Evolutionary conservation across 495 filamentous ascomycete species (phyloP), one percentile per base, ranked within the genome.

Genomic region (Annulohypoxylon maeteangense): DNA sequence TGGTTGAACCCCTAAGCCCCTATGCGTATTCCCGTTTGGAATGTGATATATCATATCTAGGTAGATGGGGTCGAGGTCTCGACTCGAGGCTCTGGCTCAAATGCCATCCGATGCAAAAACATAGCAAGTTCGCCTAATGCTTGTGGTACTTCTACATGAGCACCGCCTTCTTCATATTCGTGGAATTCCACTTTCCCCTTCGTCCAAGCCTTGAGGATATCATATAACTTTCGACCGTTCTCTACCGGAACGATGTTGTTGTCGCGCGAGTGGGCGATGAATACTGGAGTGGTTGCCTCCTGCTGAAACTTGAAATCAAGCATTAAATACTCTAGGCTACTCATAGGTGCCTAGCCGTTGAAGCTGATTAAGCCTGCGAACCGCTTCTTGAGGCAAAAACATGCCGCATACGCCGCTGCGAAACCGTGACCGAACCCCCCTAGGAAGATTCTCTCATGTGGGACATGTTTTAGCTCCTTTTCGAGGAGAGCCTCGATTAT

Each of bases 1-100:
- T 69, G 66, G 66, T 40, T 53, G 1, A n/a, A n/a, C 3, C 27
- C 12, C 23, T 14, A 42, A n/a, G n/a, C n/a, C n/a, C n/a, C n/a
- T 20, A 1, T 20, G 12, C n/a, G 40, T 20, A 44, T 44, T 44
- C 40, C 5, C 40, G 14, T 14, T 40, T 44, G 16, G n/a, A 18
- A 44, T 20, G 7, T 44, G 40, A 44, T 44, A 44, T 44, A 44
- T 44, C 40, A 20, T 20, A 18, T 44, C 14, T 44, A n/a, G n/a
- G n/a, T n/a, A n/a, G n/a, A n/a, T n/a, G n/a, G n/a, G n/a, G n/a
- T 27, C 2, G 8, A 22, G 8, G 42, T 4, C 2, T 20, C 16
- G 18, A 47, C 1, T 18, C 4, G 16, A 47, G 42, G 7, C 42
- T 3, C 2, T 4, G n/a, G 2, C 6, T 47, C n/a, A n/a, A 20